Base-by-base conservation (phyloP, 352 stramenopile genomes). In the Hyaloperonospora brassicae region DNA sequence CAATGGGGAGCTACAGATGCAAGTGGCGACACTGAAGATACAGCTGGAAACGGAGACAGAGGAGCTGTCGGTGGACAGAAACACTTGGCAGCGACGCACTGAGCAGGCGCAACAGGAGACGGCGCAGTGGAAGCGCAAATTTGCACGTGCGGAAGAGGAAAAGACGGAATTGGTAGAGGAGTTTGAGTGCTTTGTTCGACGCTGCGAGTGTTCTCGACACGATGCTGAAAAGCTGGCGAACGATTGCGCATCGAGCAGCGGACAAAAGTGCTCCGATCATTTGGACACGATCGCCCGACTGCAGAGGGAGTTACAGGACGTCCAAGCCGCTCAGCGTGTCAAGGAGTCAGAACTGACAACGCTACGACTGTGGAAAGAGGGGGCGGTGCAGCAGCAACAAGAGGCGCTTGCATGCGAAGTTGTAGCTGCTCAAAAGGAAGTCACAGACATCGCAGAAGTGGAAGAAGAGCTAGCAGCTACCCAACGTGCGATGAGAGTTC, bases 1-100 rank as follows among this genome's bases (percentile, higher is more conserved):
- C 30, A 92, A 94, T 50, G 81, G 91, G 34, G 77, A 91, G 61
- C 60, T 92, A 25, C 64, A 85, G 50, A 59, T 87, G 50, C 68
- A 88, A 40, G 74, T 88, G 40, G 68, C 68, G 43, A 72, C 80
- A 42, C 60, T 90, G 44, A 75, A 84, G 51, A 87, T 94, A 36
- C 78, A 86, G 39, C 57, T 83, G 44, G 84, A 94, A 42, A 77
- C 68, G 1, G 70, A 84, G 51, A 70, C 61, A 12, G 66, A 73
- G 7, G 84, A 92, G 56, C 63, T 89, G 24, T 65, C 57, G 5
- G 79, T 68, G 12, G 79, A 92, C 47, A 66, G 79, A 23, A 70
- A 88, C 46, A 60, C 71, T 38, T 76, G 76, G 61, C 68, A 84
- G 21, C 78, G 84, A 4, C 81, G 73, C 42, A 68, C 79, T 31